Evolutionary conservation across 2,329 filamentous ascomycete species (phyloP), one percentile per base, ranked within the genome.

Genomic region (Fusarium solani-melongenae): DNA sequence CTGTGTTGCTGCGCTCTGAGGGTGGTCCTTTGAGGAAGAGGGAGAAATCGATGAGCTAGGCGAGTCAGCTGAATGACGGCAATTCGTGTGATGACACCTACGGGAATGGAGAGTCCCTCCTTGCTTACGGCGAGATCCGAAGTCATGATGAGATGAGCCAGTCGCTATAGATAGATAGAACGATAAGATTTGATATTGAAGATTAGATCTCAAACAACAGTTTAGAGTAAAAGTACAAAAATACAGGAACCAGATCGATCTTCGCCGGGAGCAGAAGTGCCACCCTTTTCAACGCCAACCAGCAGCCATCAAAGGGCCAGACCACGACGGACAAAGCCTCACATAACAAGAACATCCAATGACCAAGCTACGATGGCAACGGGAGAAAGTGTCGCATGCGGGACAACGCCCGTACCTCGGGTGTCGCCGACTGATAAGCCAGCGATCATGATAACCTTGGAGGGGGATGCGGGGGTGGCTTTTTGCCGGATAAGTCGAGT

Each of bases 21-120:
- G 88, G 84, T 22, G 88, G 86, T 36, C 92, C 92, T 66, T 87
- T 82, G 27, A 94, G 89, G 82, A 95, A 96, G 49, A 86, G 86
- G 14, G 89, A 90, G 81, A 97, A 95, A 86, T 97, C 81, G 51
- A 81, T 78, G 65, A 81, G 75, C 77, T 79, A 56, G 20, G 27
- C 39, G 20, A 53, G 64, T 38, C 39, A 27, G 34, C 12, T 55
- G 7, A 46, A 15, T 29, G n/a, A 20, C 10, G 15, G 20, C 33
- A 12, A n/a, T 22, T 6, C 10, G 22, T 46, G 49, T 44, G 29
- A 59, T 31, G 22, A 6, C 17, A 79, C 84, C 70, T 82, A 89
- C 88, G 15, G 88, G 88, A 76, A 90, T 90, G 67, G 87, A 80
- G 51, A 90, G 84, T 11, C 86, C 87, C 67, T 89, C 85, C 63